Percentiles rank a stretch among this genome's conserved stretches.
Evolutionary conservation across 257 asterid genomes (phyloP).

Genomic region (Solanum tarijense): DNA sequence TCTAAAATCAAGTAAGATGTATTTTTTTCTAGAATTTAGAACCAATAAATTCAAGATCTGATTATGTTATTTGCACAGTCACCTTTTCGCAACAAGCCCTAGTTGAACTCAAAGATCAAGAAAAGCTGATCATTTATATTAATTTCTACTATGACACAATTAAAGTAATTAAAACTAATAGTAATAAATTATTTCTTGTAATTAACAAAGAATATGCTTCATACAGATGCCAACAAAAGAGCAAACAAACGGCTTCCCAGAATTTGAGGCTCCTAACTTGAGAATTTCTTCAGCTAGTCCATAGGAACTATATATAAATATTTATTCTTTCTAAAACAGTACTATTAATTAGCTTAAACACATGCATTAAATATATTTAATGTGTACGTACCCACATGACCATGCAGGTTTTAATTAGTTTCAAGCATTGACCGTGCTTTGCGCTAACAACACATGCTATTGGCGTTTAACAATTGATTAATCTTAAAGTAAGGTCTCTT

Average conservation of each 20-base stretch:
- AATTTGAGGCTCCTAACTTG: constrained; percentile 1
- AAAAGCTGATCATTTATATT: background rate
- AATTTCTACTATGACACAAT: background rate
- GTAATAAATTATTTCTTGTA: background rate
- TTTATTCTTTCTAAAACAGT: background rate
- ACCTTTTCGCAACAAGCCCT: background rate
- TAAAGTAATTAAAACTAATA: background rate
- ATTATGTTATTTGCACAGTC: background rate
- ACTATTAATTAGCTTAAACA: background rate
- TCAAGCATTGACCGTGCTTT: background rate
- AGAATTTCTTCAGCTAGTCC: background rate
- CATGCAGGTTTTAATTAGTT: background rate
- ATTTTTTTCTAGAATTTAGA: background rate
- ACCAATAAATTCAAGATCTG: background rate
- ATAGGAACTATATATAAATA: background rate
- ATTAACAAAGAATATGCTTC: constrained; percentile 1
- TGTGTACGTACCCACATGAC: background rate
- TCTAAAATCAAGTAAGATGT: background rate
- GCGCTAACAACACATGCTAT: constrained; percentile 5
- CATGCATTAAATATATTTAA: background rate
- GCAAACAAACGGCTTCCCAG: constrained; percentile 2
- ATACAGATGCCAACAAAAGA: background rate
- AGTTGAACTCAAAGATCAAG: background rate
- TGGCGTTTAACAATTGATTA: background rate
- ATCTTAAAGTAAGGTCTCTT: background rate